Evolutionary conservation across 2,329 filamentous ascomycete genomes (phyloP).

Genomic region (Podosphaera fusca): DNA sequence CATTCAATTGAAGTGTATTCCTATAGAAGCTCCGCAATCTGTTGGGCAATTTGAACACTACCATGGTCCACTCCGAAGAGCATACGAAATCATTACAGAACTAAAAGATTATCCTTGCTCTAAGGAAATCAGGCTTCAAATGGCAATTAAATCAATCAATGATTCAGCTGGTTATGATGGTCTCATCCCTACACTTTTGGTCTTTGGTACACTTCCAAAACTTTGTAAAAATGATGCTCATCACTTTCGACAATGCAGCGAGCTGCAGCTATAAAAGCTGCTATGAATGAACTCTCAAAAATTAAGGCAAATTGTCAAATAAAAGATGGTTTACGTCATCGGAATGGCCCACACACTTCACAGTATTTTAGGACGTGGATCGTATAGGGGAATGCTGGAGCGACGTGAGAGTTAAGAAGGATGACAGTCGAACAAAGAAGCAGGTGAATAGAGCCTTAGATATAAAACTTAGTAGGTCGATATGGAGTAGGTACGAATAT

Average conservation of each 20-base stretch:
- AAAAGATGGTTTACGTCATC: background rate
- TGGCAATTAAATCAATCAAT: background rate
- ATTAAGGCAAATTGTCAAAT: background rate
- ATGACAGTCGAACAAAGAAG: too few relatives aligned
- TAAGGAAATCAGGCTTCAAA: background rate
- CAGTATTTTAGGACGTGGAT: too few relatives aligned
- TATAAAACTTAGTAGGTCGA: too few relatives aligned
- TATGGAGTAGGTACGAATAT: too few relatives aligned
- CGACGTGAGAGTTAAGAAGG: too few relatives aligned
- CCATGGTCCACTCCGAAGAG: background rate
- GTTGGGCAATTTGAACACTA: constrained; percentile 1
- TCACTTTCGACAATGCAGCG: background rate
- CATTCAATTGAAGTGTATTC: background rate
- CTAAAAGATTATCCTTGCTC: background rate
- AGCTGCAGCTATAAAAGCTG: constrained; percentile 2
- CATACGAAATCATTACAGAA: background rate
- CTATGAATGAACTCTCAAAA: constrained; percentile 3
- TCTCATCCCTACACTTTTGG: background rate
- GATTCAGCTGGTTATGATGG: background rate
- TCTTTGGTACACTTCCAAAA: background rate
- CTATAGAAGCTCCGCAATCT: constrained; percentile 1
- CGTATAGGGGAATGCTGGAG: too few relatives aligned
- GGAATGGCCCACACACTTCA: background rate
- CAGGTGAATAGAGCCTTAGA: too few relatives aligned
- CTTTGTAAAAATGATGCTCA: background rate